These are phyloP conservation scores for Primulina tabacum DNA, from an alignment of 257 asterid genomes.

Conservation along the genomic window DNA sequence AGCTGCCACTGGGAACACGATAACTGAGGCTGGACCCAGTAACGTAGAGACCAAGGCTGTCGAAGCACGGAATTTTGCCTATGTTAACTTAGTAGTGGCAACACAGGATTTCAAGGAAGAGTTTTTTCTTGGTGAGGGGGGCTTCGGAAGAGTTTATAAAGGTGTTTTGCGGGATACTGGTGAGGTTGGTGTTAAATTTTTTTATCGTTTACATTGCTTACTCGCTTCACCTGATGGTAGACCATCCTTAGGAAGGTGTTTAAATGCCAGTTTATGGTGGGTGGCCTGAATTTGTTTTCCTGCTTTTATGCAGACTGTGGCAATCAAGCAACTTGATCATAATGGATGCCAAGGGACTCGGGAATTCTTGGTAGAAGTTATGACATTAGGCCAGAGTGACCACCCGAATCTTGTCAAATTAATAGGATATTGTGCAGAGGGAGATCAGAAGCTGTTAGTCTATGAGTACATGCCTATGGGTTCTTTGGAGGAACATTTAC, in stretches of 20 bases:
- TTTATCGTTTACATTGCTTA: neutral
- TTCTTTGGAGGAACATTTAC: slow-evolving; percentile 76
- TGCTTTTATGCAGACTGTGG: slow-evolving; percentile 51
- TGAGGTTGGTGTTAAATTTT: slow-evolving; percentile 40
- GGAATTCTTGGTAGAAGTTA: slow-evolving; percentile 71
- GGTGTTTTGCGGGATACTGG: slow-evolving; percentile 45
- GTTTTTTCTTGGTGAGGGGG: slow-evolving; percentile 70
- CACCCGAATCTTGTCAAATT: slow-evolving; percentile 75
- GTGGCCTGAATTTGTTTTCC: slow-evolving; percentile 11
- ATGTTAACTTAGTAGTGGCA: slow-evolving; percentile 38
- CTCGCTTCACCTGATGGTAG: neutral
- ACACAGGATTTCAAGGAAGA: slow-evolving; percentile 54
- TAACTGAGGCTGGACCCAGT: slow-evolving; percentile 5
- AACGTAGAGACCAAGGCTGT: slow-evolving; percentile 25
- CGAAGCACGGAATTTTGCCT: slow-evolving; percentile 30
- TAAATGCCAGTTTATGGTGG: neutral
- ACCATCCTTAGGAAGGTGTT: neutral
- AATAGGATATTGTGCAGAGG: slow-evolving; percentile 75
- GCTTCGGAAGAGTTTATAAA: slow-evolving; percentile 70
- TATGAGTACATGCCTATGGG: slow-evolving; percentile 84
- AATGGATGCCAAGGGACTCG: slow-evolving; percentile 72
- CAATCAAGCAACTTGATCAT: slow-evolving; percentile 71
- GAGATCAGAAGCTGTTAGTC: slow-evolving; percentile 67
- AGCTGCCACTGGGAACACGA: slow-evolving; percentile 2
- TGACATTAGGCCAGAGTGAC: slow-evolving; percentile 53